Evolutionary conservation across 805 yeast species (phyloP), one percentile per base, ranked within the genome.

Genomic region (Teunomyces funiuensis): DNA sequence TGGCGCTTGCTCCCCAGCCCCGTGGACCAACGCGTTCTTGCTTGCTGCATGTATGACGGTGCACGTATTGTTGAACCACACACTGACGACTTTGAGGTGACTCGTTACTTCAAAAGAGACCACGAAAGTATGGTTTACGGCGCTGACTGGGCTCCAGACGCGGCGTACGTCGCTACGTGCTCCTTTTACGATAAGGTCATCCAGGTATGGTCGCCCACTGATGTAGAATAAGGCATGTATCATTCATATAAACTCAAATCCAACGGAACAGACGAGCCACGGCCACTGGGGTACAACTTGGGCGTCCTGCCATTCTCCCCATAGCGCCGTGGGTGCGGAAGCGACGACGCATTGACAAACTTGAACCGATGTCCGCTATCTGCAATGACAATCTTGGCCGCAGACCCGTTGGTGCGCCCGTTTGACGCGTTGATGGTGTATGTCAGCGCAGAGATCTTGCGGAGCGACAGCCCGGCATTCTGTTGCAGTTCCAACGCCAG

Each of bases 111-210:
- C 57, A 83, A 82, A 54, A 73, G 74, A 9, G 85, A 84, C 22
- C 98, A 91, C 57, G 82, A 81, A 37, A 88, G 97, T 45, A 91
- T 93, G 88, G 90, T 91, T 41, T 91, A 91, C 55, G 99, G 98
- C 0, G 97, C 95, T 4, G 96, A 86, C 56, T 90, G 97, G 96
- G 62, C 72, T 10, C 54, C 56, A 2, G 69, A 70, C 4, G 79
- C 72, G 5, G 60, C 61, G 1, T 51, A 59, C 4, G 77, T 85
- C 6, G 84, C 79, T 2, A 89, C 97, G 1, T 91, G 97, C 60
- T 88, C 97, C 41, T 91, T 91, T 60, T 91, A 91, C 65, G 99
- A 91, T 60, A 77, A 78, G 41, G 79, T 85, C 14, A 74, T 91
- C 2, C 96, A 90, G 48, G 59, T 74, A 22, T 91, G 98, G 98